Evolutionary conservation across 1,284 basidiomycete species (phyloP), one percentile per base, ranked within the genome.

Genomic region (Microbotryomycetes sp.): DNA sequence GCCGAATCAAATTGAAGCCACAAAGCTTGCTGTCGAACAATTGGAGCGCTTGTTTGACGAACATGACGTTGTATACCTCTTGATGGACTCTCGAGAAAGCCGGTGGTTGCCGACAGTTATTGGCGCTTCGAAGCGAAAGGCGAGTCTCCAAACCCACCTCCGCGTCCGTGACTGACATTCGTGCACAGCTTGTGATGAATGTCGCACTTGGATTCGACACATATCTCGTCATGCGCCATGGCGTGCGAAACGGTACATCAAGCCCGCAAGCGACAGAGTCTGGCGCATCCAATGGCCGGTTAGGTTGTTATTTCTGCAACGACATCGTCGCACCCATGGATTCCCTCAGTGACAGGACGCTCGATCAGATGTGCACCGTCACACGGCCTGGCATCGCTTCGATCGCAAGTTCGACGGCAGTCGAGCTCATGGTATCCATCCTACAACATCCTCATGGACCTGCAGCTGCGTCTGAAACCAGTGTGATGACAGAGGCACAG

Each of bases 291-390:
- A 60, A 29, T 47, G 72, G 72, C 6, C 65, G 73, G 35, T 76
- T 97, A 24, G 94, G 94, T 0, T 98, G 94, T 74, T 98, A 98
- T 74, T 98, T 92, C 73, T 98, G 96, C 77, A 97, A 97, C 70
- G 96, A 98, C 70, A 89, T 98, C 52, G 92, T 97, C 18, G 94
- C 94, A 0, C 94, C 96, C 1, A 83, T 88, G 26, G 93, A 97
- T 74, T 93, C 90, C 0, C 79, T 97, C 52, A 88, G 89, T 0
- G 93, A 98, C 73, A 82, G 93, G 35, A 97, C 93, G 1, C 81
- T 98, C 27, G 96, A 98, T 74, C 94, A 98, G 74, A 97, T 97
- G 94, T 98, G 96, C 73, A 98, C 96, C 0, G 96, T 98, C 15
- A 97, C 94, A 0, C 79, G 96, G n/a, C 94, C 96, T 0, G 94